A percentile compares a stretch with the other conserved stretches of the same genome.
Conservation (phyloP, 495 filamentous ascomycete genomes). For the Sordaria brevicollis region DNA sequence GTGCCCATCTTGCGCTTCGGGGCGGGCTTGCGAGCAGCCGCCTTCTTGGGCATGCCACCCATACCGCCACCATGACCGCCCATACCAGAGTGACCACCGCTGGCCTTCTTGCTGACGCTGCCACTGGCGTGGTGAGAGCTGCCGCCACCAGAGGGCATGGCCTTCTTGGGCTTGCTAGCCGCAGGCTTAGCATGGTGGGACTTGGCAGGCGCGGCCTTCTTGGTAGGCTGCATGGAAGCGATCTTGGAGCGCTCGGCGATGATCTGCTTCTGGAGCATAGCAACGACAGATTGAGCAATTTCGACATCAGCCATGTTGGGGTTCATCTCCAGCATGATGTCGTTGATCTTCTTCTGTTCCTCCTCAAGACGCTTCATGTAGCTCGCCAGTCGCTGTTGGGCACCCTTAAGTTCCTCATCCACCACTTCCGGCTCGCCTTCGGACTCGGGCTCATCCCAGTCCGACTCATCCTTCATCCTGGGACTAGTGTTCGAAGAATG, state of each 20-base stretch:
- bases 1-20: conserved; percentile 52
- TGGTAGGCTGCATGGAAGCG: conserved; percentile 22
- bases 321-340: conserved; percentile 57
- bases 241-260: conserved; percentile 39
- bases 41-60: conserved; percentile 32
- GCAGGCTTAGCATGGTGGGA: conserved; percentile 22
- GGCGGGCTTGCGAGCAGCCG: conserved; percentile 27
- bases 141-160: conserved; percentile 8
- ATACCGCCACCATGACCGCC: conserved; percentile 16
- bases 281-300: conserved; percentile 41
- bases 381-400: conserved; percentile 8
- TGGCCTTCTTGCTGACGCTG: conserved; percentile 20
- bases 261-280: conserved; percentile 36
- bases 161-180: conserved; percentile 26
- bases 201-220: conserved; percentile 23
- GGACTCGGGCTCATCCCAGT: conserved; percentile 34
- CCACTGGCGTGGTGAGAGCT: conserved; percentile 11
- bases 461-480: conserved; percentile 49
- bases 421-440: conserved; percentile 23
- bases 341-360: conserved; percentile 55
- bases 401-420: conserved; percentile 14
- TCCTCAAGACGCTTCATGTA: conserved; percentile 33
- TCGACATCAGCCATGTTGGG: conserved; percentile 50
- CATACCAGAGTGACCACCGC: conserved; percentile 7
- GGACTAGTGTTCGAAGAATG: conserved; percentile 14